Evolutionary conservation across 2,329 filamentous ascomycete species (phyloP), one percentile per base, ranked within the genome.

Genomic region (Fusarium sarcochroum): DNA sequence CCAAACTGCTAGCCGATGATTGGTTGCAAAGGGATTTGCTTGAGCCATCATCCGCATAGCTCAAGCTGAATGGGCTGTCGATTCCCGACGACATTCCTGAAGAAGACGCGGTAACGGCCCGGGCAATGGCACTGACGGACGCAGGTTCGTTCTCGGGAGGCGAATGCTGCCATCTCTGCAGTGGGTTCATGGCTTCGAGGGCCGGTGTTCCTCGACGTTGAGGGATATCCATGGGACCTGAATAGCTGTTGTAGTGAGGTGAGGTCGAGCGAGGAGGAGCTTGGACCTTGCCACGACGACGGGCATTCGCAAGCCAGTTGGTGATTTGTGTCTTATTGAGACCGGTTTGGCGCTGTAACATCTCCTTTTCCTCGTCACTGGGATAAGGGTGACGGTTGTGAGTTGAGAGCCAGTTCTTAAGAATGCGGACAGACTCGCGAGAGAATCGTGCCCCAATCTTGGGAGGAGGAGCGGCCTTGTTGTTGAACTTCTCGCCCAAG

Each of bases 281-380:
- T 47, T 90, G 88, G 55, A 91, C 89, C 81, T 97, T 97, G 72
- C 92, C 90, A 66, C 94, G 87, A 58, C 94, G 89, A 42, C 94
- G 89, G 58, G 93, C 93, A 78, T 97, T 97, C 61, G 94, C 94
- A 46, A 97, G 88, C 94, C 94, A 97, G 77, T 97, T 97, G 13
- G 90, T 91, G 72, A 97, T 95, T 75, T 98, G 94, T 15, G 86
- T 91, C 73, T 93, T 89, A 77, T 89, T 94, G 40, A 98, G 84
- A 9, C 93, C 93, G 1, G 94, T 97, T 72, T 91, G 87, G 46
- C 87, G 85, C 78, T 93, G 91, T 25, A 98, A 83, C 65, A 89
- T 86, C 69, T 94, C 91, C 75, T 95, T 97, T 76, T 97, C 93
- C 60, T 93, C 90, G 42, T 97, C 93, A 34, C 89, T 94, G 7